Conservation (phyloP, 805 yeast genomes). For the Wickerhamomyces chaumierensis region DNA sequence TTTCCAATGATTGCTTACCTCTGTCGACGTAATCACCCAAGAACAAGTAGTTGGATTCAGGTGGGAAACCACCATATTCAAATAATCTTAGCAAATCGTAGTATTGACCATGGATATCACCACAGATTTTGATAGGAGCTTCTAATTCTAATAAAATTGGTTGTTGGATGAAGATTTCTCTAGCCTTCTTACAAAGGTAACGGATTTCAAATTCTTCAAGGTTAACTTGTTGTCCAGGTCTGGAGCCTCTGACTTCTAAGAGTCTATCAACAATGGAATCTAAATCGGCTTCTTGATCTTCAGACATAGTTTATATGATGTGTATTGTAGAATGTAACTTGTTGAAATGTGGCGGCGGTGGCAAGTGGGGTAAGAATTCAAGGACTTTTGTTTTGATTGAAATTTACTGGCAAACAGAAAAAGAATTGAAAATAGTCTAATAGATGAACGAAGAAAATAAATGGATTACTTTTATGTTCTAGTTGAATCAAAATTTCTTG, state of each 20-base stretch:
- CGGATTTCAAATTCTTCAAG: constrained; percentile 90
- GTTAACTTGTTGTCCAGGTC: constrained; percentile 96
- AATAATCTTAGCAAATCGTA: constrained; percentile 90
- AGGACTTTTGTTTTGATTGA: background rate
- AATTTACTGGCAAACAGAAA: background rate
- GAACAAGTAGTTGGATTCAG: constrained; percentile 93
- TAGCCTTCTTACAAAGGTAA: constrained; percentile 91
- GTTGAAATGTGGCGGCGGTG: background rate
- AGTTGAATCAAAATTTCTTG: background rate
- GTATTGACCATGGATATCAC: constrained; percentile 98
- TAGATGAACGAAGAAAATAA: background rate
- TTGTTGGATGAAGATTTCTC: constrained; percentile 96
- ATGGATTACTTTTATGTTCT: background rate
- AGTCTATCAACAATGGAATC: constrained; percentile 96
- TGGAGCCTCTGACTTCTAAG: constrained; percentile 93
- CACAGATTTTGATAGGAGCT: constrained; percentile 93
- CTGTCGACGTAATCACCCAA: constrained; percentile 97
- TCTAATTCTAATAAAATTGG: constrained; percentile 92
- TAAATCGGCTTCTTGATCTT: constrained; percentile 74
- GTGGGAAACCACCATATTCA: constrained; percentile 98
- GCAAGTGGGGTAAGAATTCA: background rate
- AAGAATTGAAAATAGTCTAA: background rate
- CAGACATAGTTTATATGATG: constrained; percentile 22
- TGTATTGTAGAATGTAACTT: constrained; percentile 2
- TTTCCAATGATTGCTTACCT: constrained; percentile 95